Percentiles rank a stretch among this genome's conserved stretches.
Evolutionary conservation across 2,329 filamentous ascomycete species (phyloP).

Genomic region (Cordyceps militaris): DNA sequence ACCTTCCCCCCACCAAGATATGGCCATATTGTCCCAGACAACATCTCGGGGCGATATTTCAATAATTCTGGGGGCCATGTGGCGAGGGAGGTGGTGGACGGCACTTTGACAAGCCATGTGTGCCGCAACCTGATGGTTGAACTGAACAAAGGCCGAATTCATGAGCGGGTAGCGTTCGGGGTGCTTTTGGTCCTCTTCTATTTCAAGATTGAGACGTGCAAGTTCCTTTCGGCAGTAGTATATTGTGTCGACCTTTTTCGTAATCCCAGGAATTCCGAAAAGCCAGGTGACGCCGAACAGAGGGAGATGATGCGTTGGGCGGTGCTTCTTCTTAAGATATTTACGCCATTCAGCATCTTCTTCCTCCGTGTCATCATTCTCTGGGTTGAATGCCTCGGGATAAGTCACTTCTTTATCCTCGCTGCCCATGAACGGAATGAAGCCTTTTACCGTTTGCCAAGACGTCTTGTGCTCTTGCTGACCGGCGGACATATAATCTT

Average conservation of each 20-base stretch:
- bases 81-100: conserved; percentile 82
- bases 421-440: conserved; percentile 43
- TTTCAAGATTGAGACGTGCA: conserved; percentile 82
- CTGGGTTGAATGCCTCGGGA: conserved; percentile 53
- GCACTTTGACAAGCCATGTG: conserved; percentile 96
- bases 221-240: conserved; percentile 83
- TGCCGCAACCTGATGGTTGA: conserved; percentile 93
- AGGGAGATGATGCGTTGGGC: conserved; percentile 76
- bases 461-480: conserved; percentile 36
- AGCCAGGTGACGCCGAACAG: conserved; percentile 60
- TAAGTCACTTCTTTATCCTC: conserved; percentile 48
- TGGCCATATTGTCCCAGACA: conserved; percentile 94
- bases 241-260: conserved; percentile 91
- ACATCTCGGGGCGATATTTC: conserved; percentile 92
- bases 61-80: conserved; percentile 88
- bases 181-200: conserved; percentile 80
- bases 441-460: conserved; percentile 43
- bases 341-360: conserved; percentile 70
- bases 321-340: conserved; percentile 73
- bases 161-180: conserved; percentile 83
- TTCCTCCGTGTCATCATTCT: conserved; percentile 50
- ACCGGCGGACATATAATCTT: conserved; percentile 22
- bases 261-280: conserved; percentile 68
- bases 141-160: conserved; percentile 97
- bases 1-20: conserved; percentile 90